Evolutionary conservation across 371 early-diverging fungal species (phyloP).

Genomic region (Actinomortierella wolfii): DNA sequence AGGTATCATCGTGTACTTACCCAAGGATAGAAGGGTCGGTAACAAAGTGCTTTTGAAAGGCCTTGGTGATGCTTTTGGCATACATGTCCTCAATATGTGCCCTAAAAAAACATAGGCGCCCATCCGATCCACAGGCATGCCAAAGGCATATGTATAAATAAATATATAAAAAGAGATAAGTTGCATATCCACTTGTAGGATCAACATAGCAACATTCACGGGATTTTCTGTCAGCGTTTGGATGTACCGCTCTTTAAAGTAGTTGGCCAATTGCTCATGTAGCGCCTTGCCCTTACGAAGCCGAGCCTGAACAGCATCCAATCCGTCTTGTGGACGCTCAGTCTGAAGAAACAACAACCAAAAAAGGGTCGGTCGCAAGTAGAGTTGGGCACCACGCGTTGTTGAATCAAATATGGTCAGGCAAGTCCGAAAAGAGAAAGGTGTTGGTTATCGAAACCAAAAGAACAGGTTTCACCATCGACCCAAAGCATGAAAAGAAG

Average conservation of each 20-base stretch:
- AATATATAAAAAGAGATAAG: no score
- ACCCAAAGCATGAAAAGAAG: no score
- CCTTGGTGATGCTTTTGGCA: constrained; percentile 55
- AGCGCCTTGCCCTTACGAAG: constrained; percentile 52
- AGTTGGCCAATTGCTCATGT: constrained; percentile 66
- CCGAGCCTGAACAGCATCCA: constrained; percentile 54
- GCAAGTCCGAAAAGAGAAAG: neutral
- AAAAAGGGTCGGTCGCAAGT: neutral
- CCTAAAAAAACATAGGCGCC: constrained; percentile 22
- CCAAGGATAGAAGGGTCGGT: constrained; percentile 54
- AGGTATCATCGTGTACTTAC: no score
- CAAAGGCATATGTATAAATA: no score
- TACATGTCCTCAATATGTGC: constrained; percentile 57
- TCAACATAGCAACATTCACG: no score
- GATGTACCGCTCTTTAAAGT: constrained; percentile 60
- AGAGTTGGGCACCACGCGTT: no score
- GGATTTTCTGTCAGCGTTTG: no score
- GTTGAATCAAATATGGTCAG: neutral
- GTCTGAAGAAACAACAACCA: constrained; percentile 34
- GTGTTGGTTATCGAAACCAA: no score
- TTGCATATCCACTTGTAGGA: no score
- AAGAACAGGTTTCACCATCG: no score
- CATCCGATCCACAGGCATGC: no score
- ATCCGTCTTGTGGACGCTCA: constrained; percentile 56
- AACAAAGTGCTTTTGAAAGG: constrained; percentile 55